Evolutionary conservation across 257 asterid species (phyloP).

Genomic region (Rubia yunnanensis): DNA sequence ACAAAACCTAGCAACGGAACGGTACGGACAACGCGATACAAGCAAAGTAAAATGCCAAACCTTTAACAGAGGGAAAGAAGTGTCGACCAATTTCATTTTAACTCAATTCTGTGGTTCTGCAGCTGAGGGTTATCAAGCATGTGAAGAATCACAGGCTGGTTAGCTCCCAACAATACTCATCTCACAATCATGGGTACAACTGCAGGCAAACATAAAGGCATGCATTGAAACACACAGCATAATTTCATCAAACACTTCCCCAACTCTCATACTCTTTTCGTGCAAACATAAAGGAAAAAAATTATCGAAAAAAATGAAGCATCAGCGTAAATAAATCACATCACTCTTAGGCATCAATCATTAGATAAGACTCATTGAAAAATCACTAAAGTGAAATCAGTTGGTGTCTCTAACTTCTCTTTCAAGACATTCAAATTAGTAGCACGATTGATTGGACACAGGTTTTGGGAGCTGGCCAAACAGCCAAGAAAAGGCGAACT

Average conservation of each 20-base stretch:
- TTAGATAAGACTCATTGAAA: too few species aligned
- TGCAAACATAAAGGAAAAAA: too few species aligned
- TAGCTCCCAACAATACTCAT: conserved; percentile 16
- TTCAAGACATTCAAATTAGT: conserved; percentile 63
- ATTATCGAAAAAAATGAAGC: too few species aligned
- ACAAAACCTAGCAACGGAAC: too few species aligned
- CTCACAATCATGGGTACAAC: conserved; percentile 19
- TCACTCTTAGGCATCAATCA: too few species aligned
- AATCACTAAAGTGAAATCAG: too few species aligned
- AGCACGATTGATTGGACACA: conserved; percentile 73
- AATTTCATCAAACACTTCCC: background rate
- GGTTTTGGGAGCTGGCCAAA: conserved; percentile 84
- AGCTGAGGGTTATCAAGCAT: conserved; percentile 17
- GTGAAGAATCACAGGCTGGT: conserved; percentile 17
- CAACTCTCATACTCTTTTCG: too few species aligned
- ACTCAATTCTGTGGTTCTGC: conserved; percentile 16
- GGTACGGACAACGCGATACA: too few species aligned
- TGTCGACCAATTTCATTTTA: conserved; percentile 14
- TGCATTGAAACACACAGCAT: background rate
- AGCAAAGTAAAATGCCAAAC: conserved; percentile 7
- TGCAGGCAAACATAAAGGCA: conserved; percentile 10
- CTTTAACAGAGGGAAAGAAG: conserved; percentile 14
- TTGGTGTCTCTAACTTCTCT: conserved; percentile 78
- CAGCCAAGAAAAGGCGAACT: conserved; percentile 94
- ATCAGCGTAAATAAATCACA: too few species aligned